Percentiles rank a stretch among this genome's conserved stretches.
These are phyloP conservation scores for Phytophthora multivora DNA, from an alignment of 352 stramenopile genomes.

Conservation along the genomic window DNA sequence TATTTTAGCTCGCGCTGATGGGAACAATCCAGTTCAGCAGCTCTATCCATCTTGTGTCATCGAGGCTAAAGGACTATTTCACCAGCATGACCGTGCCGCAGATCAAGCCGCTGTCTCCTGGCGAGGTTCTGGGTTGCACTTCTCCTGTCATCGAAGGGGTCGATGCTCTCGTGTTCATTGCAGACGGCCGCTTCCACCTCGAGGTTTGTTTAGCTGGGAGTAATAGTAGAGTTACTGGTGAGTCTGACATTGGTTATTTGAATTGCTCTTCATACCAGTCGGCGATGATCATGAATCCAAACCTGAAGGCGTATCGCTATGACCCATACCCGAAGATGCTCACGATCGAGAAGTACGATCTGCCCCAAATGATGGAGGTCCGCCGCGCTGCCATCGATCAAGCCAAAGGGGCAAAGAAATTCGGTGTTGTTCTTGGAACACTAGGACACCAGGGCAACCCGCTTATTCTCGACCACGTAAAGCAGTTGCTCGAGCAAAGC, in stretches of 20 bases:
- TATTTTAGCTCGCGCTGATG: constrained; percentile 87
- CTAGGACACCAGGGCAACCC: constrained; percentile 98
- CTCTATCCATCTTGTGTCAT: constrained; percentile 87
- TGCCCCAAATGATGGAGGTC: constrained; percentile 94
- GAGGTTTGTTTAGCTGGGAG: constrained; percentile 84
- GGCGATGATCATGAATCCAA: constrained; percentile 99
- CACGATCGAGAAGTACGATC: constrained; percentile 97
- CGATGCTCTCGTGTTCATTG: constrained; percentile 97
- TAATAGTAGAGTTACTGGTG: neutral
- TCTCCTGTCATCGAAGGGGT: constrained; percentile 93
- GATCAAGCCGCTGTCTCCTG: constrained; percentile 96
- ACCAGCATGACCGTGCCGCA: constrained; percentile 91
- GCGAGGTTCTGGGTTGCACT: constrained; percentile 99
- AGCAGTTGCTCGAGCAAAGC: constrained; percentile 79
- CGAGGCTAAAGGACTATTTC: constrained; percentile 82
- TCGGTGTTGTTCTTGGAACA: constrained; percentile 98
- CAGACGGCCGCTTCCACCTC: constrained; percentile 99
- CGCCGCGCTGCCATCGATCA: constrained; percentile 82
- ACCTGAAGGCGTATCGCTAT: constrained; percentile 96
- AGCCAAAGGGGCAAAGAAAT: constrained; percentile 85
- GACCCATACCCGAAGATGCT: constrained; percentile 99
- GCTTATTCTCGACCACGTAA: constrained; percentile 94
- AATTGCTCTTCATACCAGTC: constrained; percentile 48
- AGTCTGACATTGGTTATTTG: neutral
- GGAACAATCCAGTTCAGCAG: constrained; percentile 96